Base-by-base conservation (phyloP, 2,329 filamentous ascomycete genomes). In the Monosporascus sp. region DNA sequence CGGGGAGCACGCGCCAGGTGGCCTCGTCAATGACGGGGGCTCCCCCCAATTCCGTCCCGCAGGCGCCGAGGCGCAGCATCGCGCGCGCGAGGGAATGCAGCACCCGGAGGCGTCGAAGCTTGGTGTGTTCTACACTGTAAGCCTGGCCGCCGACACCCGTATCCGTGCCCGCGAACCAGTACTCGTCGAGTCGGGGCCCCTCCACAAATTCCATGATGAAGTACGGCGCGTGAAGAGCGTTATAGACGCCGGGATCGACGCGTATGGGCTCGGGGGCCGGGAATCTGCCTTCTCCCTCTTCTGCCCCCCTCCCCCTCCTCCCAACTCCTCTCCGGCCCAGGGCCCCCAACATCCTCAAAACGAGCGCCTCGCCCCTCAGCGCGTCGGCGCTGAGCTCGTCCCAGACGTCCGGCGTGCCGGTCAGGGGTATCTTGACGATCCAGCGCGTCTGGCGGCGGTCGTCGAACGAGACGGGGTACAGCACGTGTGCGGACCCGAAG, bases 341-440 rank as follows among this genome's bases (percentile, higher is more conserved):
- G 17, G 24, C n/a, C 31, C 50, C 44, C 44, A 66, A 52, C 54
- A 50, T 57, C 45, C 57, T 53, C 37, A 65, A 55, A 35, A 59
- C 37, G 7, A 61, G 54, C 1, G 58, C 58, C 51, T 66, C 64
- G 22, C 55, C 51, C 20, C 57, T 55, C 20, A 66, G 55, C 6
- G 59, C 45, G 46, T 60, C 59, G 7, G 56, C 49, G 37, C 49
- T 50, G 9, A 53, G 43, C 28, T 35, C 40, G 38, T 61, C 57
- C 63, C 61, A 66, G 2, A 37, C 49, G n/a, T 57, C 59, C 8
- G 55, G 50, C 3, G 54, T 60, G 17, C 57, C 58, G 9, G 55
- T 52, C 28, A 49, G 48, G 0, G 64, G 64, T 26, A 66, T 61
- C 57, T 66, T 65, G 44, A 60, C 49, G 7, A 64, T 51, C 63